phyloP scores from a whole-genome alignment of 148 eudicot genomes.

The Cornus florida region DNA sequence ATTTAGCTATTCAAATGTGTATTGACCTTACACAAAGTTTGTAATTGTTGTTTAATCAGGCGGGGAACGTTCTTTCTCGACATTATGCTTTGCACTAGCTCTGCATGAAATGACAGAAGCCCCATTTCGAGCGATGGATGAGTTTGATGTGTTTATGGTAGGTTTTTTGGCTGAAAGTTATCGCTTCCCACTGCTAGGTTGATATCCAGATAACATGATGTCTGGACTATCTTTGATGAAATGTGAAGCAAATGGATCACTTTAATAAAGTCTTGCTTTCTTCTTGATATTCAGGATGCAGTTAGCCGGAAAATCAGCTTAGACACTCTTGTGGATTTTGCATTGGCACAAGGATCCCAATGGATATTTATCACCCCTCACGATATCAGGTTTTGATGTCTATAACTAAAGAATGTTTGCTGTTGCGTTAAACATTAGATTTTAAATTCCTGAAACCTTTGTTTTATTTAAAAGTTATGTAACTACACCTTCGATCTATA shows the following conservation, averaged over 20 bases:
- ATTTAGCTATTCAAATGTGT: background rate
- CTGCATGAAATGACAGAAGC: conserved; percentile 99
- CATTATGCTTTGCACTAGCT: conserved; percentile 94
- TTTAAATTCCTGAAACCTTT: background rate
- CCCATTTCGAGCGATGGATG: conserved; percentile 98
- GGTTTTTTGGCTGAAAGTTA: conserved; percentile 11
- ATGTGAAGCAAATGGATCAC: background rate
- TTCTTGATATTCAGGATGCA: conserved; percentile 66
- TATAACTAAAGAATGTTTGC: background rate
- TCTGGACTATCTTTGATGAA: background rate
- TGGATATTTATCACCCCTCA: conserved; percentile 99
- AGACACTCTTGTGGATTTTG: conserved; percentile 88
- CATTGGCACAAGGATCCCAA: conserved; percentile 83
- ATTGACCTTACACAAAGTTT: background rate
- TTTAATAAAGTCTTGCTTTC: conserved; percentile 4
- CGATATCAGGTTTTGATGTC: conserved; percentile 70
- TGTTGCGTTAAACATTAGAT: background rate
- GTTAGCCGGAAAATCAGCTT: conserved; percentile 97
- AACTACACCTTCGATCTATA: background rate
- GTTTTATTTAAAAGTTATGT: background rate
- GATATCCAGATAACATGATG: background rate
- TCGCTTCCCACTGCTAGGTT: background rate
- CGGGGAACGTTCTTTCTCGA: conserved; percentile 94
- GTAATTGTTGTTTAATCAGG: conserved; percentile 42
- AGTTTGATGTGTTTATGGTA: conserved; percentile 98